Evolutionary conservation across 2,329 filamentous ascomycete species (phyloP), one percentile per base, ranked within the genome.

Genomic region (Septoria linicola): DNA sequence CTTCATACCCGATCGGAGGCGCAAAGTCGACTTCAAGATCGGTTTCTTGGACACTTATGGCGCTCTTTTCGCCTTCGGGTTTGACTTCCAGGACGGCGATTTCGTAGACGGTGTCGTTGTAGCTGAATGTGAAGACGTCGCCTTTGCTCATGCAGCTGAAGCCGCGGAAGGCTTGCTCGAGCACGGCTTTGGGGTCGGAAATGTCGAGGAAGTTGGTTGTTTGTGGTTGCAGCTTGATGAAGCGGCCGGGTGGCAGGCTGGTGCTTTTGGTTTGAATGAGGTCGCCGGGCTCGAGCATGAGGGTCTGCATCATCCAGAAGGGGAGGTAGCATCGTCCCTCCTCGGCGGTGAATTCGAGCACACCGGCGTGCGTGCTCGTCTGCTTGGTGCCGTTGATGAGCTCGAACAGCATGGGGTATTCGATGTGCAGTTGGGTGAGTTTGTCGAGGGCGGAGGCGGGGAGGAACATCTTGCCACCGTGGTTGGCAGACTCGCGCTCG

Each of bases 21-120:
- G 92, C 93, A 68, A 99, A 99, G 66, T 99, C 93, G 56, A 99
- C 93, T 50, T 89, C 89, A 10, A 99, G 81, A 74, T 99, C 93
- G 0, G 93, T 99, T 73, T 99, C 93, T 49, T 96, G 85, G 71
- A 96, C 95, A 64, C 90, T 91, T 48, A 99, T 80, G 3, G 82
- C 91, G 53, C 87, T 86, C 77, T 89, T 90, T 63, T 88, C 88
- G 1, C 87, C 81, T 59, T 88, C 83, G 1, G 93, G 93, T 72
- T 96, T 96, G 32, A 95, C 89, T 66, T 97, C 92, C 11, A 97
- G 74, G 1, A 99, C 93, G 2, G 89, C 90, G 67, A 99, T 89
- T 58, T 93, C 87, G 73, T 93, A 99, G 8, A 90, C 79, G 55
- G 90, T 87, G 67, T 97, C 91, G 70, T 99, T 99, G 75, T 99